Base-by-base conservation (phyloP, 768 basidiomycete genomes). In the Mycena filopes region DNA sequence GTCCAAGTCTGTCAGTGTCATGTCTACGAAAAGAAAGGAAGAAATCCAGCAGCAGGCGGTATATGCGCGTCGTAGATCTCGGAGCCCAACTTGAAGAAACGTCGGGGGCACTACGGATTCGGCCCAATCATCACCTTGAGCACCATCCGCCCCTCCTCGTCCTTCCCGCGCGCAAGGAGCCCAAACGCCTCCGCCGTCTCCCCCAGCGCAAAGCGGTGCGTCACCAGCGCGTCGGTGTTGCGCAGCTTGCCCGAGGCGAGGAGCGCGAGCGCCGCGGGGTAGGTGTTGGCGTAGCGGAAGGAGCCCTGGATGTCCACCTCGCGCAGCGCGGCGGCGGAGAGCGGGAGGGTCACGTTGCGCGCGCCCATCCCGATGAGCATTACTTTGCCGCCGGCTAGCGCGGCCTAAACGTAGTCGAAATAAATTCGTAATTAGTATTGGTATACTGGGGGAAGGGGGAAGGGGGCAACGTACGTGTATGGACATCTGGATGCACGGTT, bases 321-420 rank as follows among this genome's bases (percentile, higher is more conserved):
- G 55, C 96, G 89, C 60, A 90, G 77, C 18, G 94, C 91, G 42
- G 95, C 93, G 29, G 86, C 84, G 45, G 91, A 90, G 60, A 96
- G 84, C n/a, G 97, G 97, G 57, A 98, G 83, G 67, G 85, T 82
- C 60, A 91, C 87, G 71, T 90, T 91, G 63, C 90, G 87, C 18
- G 94, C 88, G 70, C 97, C 97, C 97, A 99, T 99, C 23, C 97
- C 97, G 68, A 99, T 88, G 72, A 95, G 92, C 84, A 95, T 90
- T 60, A 98, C 94, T 74, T 92, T 94, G 53, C 94, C 94, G 54
- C 96, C 96, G 20, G 92, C 83, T 55, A 85, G 82, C 18, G 96
- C 94, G 71, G 90, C 87, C 94, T 95, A 76, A n/a, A n/a, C n/a
- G n/a, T n/a, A n/a, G n/a, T n/a, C n/a, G n/a, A n/a, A n/a, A n/a